phyloP scores from a whole-genome alignment of 805 yeast genomes.

The Saccharomycopsis malanga region DNA sequence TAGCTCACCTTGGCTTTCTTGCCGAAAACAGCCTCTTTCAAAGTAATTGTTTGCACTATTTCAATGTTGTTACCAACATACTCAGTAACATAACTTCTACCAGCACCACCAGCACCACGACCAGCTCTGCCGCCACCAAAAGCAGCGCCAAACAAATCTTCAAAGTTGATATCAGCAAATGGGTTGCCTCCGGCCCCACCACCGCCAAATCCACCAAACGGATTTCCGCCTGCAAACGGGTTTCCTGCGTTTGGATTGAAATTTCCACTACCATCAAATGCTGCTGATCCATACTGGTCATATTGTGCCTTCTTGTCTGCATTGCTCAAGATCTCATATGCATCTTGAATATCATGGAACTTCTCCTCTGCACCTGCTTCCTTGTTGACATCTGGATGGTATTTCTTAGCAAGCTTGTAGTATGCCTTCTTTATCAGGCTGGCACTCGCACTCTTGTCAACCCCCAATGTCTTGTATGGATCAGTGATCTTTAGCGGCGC shows the following conservation, averaged over 20 bases:
- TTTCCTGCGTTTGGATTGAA: conserved; percentile 39
- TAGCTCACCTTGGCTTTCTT: conserved; percentile 58
- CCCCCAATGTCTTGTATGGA: conserved; percentile 83
- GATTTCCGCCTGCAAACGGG: conserved; percentile 36
- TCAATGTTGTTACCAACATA: conserved; percentile 88
- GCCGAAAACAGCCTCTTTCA: conserved; percentile 88
- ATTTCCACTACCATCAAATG: conserved; percentile 56
- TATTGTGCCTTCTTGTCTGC: conserved; percentile 79
- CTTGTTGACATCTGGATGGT: conserved; percentile 95
- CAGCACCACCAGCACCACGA: conserved; percentile 32
- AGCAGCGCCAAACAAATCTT: conserved; percentile 54
- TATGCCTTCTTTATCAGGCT: conserved; percentile 94
- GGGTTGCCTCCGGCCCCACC: conserved; percentile 38
- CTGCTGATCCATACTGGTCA: conserved; percentile 87
- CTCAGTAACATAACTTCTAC: conserved; percentile 54
- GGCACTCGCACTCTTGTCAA: conserved; percentile 58
- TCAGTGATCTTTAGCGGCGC: conserved; percentile 38
- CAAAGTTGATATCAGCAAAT: conserved; percentile 44
- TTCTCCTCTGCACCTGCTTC: conserved; percentile 80
- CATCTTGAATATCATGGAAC: conserved; percentile 90
- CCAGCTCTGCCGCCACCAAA: conserved; percentile 33
- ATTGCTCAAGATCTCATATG: conserved; percentile 86
- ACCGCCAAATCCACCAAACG: conserved; percentile 52
- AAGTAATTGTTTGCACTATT: conserved; percentile 61
- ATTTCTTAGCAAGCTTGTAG: conserved; percentile 86